phyloP scores from a whole-genome alignment of 305 asterid species.

The Solanum hybrid region DNA sequence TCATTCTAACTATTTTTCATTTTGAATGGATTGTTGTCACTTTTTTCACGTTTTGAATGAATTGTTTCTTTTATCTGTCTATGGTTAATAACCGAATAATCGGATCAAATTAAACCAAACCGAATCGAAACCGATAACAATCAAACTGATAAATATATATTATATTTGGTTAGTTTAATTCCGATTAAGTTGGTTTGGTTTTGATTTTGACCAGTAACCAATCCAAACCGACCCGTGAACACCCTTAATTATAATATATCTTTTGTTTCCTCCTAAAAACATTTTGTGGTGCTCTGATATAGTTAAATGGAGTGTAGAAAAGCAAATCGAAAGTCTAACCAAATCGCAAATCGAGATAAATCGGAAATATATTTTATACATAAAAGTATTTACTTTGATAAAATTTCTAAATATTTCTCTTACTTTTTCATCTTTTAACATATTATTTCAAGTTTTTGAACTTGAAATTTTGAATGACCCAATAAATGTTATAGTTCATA shows the following conservation, averaged over 20 bases:
- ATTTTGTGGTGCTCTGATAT: neutral
- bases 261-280: neutral
- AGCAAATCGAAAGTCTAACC: neutral
- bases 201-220: neutral
- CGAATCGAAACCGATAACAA: neutral
- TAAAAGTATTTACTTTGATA: too few relatives aligned
- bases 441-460: neutral
- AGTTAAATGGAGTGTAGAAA: neutral
- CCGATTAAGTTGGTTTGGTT: neutral
- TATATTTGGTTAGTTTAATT: neutral
- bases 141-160: too few relatives aligned
- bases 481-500: neutral
- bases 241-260: neutral
- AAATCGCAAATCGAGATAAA: neutral
- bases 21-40: neutral
- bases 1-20: neutral
- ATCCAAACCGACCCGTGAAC: neutral
- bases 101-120: neutral
- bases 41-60: neutral
- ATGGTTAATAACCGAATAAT: neutral
- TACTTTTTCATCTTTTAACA: neutral
- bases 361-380: neutral
- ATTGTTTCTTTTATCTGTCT: too few relatives aligned
- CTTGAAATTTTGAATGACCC: neutral
- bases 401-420: neutral